Evolutionary conservation across 2,329 filamentous ascomycete species (phyloP), one percentile per base, ranked within the genome.

Genomic region (Colletotrichum incanum): DNA sequence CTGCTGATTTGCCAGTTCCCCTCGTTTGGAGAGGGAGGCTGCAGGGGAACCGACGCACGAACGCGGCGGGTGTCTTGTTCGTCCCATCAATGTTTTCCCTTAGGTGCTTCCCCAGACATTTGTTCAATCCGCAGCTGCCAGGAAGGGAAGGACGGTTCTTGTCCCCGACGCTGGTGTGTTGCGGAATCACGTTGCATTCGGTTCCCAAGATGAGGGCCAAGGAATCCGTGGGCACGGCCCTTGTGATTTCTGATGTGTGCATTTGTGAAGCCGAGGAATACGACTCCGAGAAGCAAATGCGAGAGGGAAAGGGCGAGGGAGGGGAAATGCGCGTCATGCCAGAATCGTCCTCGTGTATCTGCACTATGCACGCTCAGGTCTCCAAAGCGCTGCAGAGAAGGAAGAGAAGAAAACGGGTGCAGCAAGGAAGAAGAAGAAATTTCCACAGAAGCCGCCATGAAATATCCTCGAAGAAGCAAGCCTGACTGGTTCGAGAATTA

Each of bases 161-260:
- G 0, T 8, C 43, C 28, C 16, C 37, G 34, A 11, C 28, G 14
- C 26, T 26, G 28, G 41, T 31, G 47, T 31, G 65, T 54, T 64
- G 37, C 58, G 55, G 18, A 39, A 41, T 41, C 34, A 64, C 26
- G 49, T 52, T 43, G 23, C 34, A 31, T 54, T 39, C 56, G 34
- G 37, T 52, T 68, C 65, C 68, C 31, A 14, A 61, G 34, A 71
- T 41, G 63, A 37, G n/a, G n/a, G 65, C 69, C 69, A 65, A 69
- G 69, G 37, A 49, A 37, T 41, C 45, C 23, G 28, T 11, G 31
- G 23, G 59, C 54, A 64, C 65, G 60, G 47, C n/a, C 54, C 39
- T 49, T 52, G 39, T 49, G 65, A 64, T 31, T 39, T 54, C 26
- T 67, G 55, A 71, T 54, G 69, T 37, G 64, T 12, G 37, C 41